These are phyloP conservation scores for Wickerhamomyces tratensis DNA, from an alignment of 805 yeast species.

Conservation along the genomic window DNA sequence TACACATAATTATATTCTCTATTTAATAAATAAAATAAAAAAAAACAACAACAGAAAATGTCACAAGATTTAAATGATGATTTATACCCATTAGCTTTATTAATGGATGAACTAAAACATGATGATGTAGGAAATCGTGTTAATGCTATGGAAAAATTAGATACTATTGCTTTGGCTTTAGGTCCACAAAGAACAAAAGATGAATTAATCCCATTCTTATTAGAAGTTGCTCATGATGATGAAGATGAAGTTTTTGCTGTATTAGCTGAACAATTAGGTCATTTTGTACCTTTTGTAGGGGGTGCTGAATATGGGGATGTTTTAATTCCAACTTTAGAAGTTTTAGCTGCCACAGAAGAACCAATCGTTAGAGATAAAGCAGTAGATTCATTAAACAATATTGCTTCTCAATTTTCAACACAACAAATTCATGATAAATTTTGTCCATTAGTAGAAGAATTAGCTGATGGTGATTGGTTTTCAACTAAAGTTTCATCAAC, in stretches of 20 bases:
- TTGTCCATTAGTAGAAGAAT: slow-evolving; percentile 65
- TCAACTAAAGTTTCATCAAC: slow-evolving; percentile 86
- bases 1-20: too few relatives aligned
- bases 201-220: slow-evolving; percentile 85
- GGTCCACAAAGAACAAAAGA: slow-evolving; percentile 89
- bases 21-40: too few relatives aligned
- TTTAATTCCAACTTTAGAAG: slow-evolving; percentile 56
- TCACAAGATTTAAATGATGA: slow-evolving; percentile 22
- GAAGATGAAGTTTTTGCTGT: slow-evolving; percentile 97
- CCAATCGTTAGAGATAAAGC: slow-evolving; percentile 95
- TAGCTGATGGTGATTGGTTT: slow-evolving; percentile 91
- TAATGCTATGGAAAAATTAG: slow-evolving; percentile 88
- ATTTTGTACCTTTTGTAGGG: slow-evolving; percentile 83
- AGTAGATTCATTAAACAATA: slow-evolving; percentile 68
- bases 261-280: slow-evolving; percentile 82
- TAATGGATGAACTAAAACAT: slow-evolving; percentile 95
- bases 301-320: slow-evolving; percentile 58
- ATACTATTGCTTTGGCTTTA: slow-evolving; percentile 88
- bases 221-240: slow-evolving; percentile 83
- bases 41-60: neutral
- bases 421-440: slow-evolving; percentile 59
- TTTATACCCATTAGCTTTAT: slow-evolving; percentile 86
- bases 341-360: slow-evolving; percentile 87
- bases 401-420: slow-evolving; percentile 52
- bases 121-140: slow-evolving; percentile 93